These are phyloP conservation scores for Cetraspora pellucida DNA, from an alignment of 192 early-diverging fungal species.

Conservation along the genomic window DNA sequence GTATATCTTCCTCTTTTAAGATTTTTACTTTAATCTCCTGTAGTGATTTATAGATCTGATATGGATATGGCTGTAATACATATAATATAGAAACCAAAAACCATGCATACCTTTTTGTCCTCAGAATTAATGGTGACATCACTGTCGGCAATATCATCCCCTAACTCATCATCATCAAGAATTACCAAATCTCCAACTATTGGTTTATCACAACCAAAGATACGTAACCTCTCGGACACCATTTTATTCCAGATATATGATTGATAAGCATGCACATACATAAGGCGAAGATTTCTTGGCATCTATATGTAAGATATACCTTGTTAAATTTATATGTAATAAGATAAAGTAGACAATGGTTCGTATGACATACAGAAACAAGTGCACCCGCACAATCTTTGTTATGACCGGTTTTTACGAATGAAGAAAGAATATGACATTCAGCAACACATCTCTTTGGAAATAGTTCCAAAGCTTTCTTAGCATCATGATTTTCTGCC, in stretches of 20 bases:
- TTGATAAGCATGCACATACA: conserved; percentile 98
- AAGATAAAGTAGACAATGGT: neutral
- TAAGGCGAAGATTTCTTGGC: conserved; percentile 79
- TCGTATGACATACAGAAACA: conserved; percentile 18
- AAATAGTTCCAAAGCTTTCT: conserved; percentile 61
- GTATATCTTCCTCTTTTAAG: conserved; percentile 68
- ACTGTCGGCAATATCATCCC: conserved; percentile 36
- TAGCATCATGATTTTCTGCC: conserved; percentile 62
- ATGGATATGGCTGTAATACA: conserved; percentile 24
- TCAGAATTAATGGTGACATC: conserved; percentile 38
- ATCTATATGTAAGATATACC: conserved; percentile 52
- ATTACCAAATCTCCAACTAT: conserved; percentile 88
- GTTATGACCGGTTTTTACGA: conserved; percentile 49
- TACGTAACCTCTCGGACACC: conserved; percentile 69
- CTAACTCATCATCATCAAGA: conserved; percentile 37
- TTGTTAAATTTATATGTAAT: neutral
- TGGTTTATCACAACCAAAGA: conserved; percentile 64
- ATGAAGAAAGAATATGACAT: conserved; percentile 62
- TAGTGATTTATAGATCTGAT: conserved; percentile 26
- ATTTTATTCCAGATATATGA: conserved; percentile 92
- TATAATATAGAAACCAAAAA: neutral
- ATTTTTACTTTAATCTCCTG: conserved; percentile 46
- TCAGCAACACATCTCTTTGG: conserved; percentile 76
- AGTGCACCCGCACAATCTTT: conserved; percentile 66
- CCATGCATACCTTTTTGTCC: conserved; percentile 29